Evolutionary conservation across 805 yeast genomes (phyloP), one percentile per base, ranked within the genome.

Genomic region (Komagataella mondaviorum): DNA sequence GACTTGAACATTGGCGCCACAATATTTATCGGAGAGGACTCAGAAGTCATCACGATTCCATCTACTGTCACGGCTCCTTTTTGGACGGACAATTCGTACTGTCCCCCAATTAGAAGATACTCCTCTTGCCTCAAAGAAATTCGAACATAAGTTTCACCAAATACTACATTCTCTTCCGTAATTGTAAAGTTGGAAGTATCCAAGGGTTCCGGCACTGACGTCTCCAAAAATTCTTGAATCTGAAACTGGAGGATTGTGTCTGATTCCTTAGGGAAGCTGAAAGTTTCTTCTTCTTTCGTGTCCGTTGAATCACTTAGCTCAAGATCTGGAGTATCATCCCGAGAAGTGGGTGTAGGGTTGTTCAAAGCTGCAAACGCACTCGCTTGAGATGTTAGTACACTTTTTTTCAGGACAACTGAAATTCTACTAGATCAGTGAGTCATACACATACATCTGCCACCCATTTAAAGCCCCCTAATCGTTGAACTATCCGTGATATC

Each of bases 1-100:
- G 73, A 58, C 17, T 53, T 57, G 0, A 70, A 51, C 56, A 55
- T 14, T 62, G 71, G 60, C 54, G 75, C 53, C 54, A 69, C 30
- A 48, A 63, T 75, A 56, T 51, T 69, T 59, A 62, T 65, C 45
- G 51, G 57, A 17, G 52, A 56, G 5, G 53, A 54, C 30, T 55
- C 55, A 17, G 63, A 68, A 57, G 58, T 72, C 56, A 63, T 63
- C 1, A 60, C 46, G 17, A 64, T 51, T 56, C 72, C 68, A 55
- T 80, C 79, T 1, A 79, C 53, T 3, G 62, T 54, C 0, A 76
- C 59, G 0, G 75, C 72, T 16, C 85, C 85, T 50, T 74, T 60
- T 53, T 70, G 72, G 0, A 80, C 63, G 3, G 59, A 59, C 22
- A 80, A 49, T 3, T 48, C 57, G 55, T 69, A 78, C 53, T 72